Conservation (phyloP, 2,329 filamentous ascomycete species). For the Hymenoscyphus repandus region DNA sequence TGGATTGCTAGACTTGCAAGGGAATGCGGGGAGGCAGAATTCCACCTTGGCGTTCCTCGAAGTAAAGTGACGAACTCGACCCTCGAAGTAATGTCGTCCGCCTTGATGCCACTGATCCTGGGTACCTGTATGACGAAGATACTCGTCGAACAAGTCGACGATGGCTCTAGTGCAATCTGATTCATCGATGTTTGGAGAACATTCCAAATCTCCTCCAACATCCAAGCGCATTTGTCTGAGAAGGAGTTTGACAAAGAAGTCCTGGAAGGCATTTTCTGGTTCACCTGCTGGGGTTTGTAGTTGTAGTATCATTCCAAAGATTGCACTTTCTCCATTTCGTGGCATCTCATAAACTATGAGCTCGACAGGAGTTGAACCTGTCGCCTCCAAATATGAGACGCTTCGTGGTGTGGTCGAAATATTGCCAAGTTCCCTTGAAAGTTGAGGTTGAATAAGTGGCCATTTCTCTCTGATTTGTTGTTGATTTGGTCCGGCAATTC, state of each 20-base stretch:
- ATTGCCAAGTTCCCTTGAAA: not conserved
- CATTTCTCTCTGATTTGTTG: slow-evolving; percentile 1
- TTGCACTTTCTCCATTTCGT: not conserved
- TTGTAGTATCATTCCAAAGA: slow-evolving; percentile 2
- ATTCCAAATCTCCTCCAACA: not conserved
- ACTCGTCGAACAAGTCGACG: slow-evolving; percentile 2
- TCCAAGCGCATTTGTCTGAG: slow-evolving; percentile 5
- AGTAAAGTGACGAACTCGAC: slow-evolving; percentile 1
- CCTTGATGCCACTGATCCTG: slow-evolving; percentile 2
- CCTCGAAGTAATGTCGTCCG: slow-evolving; percentile 2
- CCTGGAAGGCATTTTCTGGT: not conserved
- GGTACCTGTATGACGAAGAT: slow-evolving; percentile 1
- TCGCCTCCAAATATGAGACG: not conserved
- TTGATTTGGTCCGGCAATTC: not conserved
- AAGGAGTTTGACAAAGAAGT: slow-evolving; percentile 1
- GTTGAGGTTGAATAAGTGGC: not conserved
- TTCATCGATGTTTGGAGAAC: not conserved
- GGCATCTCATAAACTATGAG: not conserved
- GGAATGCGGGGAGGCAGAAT: not conserved
- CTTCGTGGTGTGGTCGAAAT: not conserved
- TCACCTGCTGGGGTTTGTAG: not conserved
- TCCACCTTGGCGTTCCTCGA: slow-evolving; percentile 1
- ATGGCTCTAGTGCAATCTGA: not conserved
- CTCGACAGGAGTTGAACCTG: not conserved
- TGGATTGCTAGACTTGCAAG: slow-evolving; percentile 3